These are phyloP conservation scores for Metschnikowia rubicola DNA, from an alignment of 805 yeast species.

Conservation along the genomic window DNA sequence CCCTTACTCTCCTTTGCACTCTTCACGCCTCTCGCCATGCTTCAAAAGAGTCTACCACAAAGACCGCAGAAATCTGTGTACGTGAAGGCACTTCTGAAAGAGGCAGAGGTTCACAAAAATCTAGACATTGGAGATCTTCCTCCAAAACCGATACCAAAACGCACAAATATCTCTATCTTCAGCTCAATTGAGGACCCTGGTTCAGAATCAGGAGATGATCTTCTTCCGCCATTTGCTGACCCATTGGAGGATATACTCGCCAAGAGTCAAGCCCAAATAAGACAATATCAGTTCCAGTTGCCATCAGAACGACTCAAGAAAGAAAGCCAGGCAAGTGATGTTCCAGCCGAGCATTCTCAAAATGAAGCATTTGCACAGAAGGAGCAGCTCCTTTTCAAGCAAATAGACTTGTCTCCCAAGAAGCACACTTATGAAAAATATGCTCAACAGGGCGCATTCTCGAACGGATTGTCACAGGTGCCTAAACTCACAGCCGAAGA, in stretches of 20 bases:
- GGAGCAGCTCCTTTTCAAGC: too few relatives aligned
- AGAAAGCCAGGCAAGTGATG: too few relatives aligned
- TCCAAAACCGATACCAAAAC: conserved; percentile 1
- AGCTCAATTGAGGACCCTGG: not conserved
- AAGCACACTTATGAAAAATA: too few relatives aligned
- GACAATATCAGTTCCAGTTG: conserved; percentile 15
- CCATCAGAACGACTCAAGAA: conserved; percentile 9
- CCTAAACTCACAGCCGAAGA: too few relatives aligned
- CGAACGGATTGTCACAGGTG: too few relatives aligned
- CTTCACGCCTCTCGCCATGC: not conserved
- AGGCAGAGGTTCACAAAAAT: conserved; percentile 4
- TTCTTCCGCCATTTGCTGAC: conserved; percentile 9
- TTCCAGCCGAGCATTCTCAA: too few relatives aligned
- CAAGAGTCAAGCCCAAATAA: conserved; percentile 17
- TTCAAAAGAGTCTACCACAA: not conserved
- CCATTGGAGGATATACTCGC: conserved; percentile 23
- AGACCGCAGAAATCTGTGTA: conserved; percentile 2
- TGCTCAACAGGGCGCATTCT: too few relatives aligned
- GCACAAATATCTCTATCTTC: not conserved
- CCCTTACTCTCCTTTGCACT: not conserved
- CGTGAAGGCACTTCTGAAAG: not conserved
- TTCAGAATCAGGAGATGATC: not conserved
- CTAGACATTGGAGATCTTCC: conserved; percentile 6
- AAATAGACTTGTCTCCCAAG: too few relatives aligned
- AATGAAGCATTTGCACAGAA: too few relatives aligned